These are phyloP conservation scores for Erythrobasidium yunnanense DNA, from an alignment of 768 basidiomycete species.

Conservation along the genomic window DNA sequence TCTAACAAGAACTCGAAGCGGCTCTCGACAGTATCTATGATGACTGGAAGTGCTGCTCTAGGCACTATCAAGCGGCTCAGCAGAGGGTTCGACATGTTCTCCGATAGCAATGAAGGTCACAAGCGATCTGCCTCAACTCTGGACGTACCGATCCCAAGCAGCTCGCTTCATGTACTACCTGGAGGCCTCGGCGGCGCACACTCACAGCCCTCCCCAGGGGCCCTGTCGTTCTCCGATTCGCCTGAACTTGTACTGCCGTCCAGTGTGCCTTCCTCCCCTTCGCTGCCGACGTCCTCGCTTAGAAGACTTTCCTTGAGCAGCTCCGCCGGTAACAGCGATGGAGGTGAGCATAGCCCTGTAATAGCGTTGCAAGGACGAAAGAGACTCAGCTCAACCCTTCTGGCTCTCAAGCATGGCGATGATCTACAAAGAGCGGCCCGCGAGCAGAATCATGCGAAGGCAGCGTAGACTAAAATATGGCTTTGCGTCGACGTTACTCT, in stretches of 20 bases:
- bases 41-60: neutral
- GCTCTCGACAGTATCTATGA: neutral
- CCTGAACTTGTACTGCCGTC: neutral
- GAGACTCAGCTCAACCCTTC: neutral
- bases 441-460: neutral
- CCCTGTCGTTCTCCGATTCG: neutral
- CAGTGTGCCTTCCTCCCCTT: constrained; percentile 6
- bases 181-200: neutral
- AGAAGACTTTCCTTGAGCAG: neutral
- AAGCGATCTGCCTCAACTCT: neutral
- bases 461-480: too few relatives aligned
- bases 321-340: neutral
- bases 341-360: neutral
- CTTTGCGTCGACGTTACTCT: neutral
- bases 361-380: neutral
- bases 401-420: constrained; percentile 19
- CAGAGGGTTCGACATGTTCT: neutral
- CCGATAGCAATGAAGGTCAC: neutral
- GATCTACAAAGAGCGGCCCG: neutral
- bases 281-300: neutral
- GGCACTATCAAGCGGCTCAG: neutral
- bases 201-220: neutral
- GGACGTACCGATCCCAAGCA: neutral
- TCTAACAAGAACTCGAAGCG: neutral
- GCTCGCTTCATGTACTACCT: neutral